Evolutionary conservation across 1,284 basidiomycete species (phyloP).

Genomic region (Tilletia horrida): DNA sequence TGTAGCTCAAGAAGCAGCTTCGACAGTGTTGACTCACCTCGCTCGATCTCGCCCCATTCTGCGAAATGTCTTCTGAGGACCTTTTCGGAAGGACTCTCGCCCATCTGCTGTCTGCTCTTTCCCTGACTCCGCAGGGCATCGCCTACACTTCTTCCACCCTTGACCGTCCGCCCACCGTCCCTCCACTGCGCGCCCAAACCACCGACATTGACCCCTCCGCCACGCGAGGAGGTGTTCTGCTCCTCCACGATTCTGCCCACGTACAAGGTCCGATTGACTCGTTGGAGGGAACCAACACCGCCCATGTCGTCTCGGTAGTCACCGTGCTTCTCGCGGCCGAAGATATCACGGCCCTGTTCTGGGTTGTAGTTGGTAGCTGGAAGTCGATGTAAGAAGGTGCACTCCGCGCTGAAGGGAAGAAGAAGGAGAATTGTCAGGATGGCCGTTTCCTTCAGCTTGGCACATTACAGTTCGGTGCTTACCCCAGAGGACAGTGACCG

Average conservation of each 20-base stretch:
- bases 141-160: slow-evolving; percentile 35
- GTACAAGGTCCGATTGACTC: slow-evolving; percentile 91
- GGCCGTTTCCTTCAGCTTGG: too few species aligned
- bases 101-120: slow-evolving; percentile 35
- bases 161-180: slow-evolving; percentile 39
- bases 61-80: slow-evolving; percentile 69
- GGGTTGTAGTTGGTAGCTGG: slow-evolving; percentile 66
- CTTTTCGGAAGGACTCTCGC: slow-evolving; percentile 35
- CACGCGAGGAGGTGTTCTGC: slow-evolving; percentile 29
- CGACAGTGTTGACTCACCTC: slow-evolving; percentile 38
- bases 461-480: not conserved
- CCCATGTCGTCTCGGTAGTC: slow-evolving; percentile 99
- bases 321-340: slow-evolving; percentile 92
- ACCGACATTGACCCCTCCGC: slow-evolving; percentile 25
- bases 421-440: not conserved
- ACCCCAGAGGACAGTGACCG: slow-evolving; percentile 93
- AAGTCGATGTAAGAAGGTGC: slow-evolving; percentile 84
- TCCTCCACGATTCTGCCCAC: slow-evolving; percentile 72
- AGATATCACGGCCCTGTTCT: slow-evolving; percentile 91
- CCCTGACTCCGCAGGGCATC: slow-evolving; percentile 19
- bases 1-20: not conserved
- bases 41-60: slow-evolving; percentile 94
- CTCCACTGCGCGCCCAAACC: slow-evolving; percentile 28
- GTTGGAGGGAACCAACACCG: slow-evolving; percentile 90
- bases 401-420: slow-evolving; percentile 68